These are phyloP conservation scores for Zygotorulaspora florentina DNA, from an alignment of 805 yeast genomes.

Conservation along the genomic window DNA sequence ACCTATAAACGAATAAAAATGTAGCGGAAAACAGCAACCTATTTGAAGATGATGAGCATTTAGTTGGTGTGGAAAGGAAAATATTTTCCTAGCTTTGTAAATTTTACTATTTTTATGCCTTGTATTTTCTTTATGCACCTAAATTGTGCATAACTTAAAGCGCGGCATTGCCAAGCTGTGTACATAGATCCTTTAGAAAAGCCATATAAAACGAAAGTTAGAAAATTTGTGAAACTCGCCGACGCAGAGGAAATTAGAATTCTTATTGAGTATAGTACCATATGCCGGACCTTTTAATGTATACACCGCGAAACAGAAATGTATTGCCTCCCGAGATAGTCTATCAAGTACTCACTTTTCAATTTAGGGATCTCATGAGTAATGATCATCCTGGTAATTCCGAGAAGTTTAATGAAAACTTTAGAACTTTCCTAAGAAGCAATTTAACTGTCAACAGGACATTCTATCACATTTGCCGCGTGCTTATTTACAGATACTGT, in stretches of 20 bases:
- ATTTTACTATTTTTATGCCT: background rate
- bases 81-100: background rate
- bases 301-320: background rate
- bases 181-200: background rate
- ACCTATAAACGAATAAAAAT: conserved; percentile 28
- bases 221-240: background rate
- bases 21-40: no score
- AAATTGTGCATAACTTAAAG: background rate
- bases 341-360: conserved; percentile 51
- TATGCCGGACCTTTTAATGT: conserved; percentile 4
- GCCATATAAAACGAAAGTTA: no score
- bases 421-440: conserved; percentile 48
- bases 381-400: conserved; percentile 50
- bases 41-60: no score
- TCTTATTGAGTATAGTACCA: background rate
- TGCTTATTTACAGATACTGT: conserved; percentile 61
- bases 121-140: background rate
- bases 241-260: background rate
- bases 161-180: background rate
- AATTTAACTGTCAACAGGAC: conserved; percentile 54
- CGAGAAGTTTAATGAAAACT: conserved; percentile 40
- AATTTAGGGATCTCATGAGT: conserved; percentile 45
- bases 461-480: conserved; percentile 53
- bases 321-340: conserved; percentile 52
- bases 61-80: background rate